Percentiles rank a stretch among this genome's conserved stretches.
Conservation (phyloP, 1,284 basidiomycete genomes). For the Sparassis latifolia region DNA sequence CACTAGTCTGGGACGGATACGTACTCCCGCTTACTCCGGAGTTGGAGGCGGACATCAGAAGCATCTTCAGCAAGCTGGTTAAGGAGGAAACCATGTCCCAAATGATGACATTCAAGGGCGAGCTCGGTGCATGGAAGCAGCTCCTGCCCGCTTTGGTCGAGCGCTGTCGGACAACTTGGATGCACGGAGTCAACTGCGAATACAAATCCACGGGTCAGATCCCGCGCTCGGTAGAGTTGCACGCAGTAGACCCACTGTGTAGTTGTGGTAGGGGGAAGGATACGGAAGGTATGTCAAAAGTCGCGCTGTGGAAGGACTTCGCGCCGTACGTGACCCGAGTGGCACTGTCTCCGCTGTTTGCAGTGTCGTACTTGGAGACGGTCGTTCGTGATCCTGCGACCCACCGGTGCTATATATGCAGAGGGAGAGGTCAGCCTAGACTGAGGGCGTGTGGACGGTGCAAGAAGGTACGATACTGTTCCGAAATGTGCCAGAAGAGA, state of each 20-base stretch:
- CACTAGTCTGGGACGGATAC: conserved; percentile 38
- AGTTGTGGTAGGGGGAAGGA: conserved; percentile 41
- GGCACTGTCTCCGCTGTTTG: conserved; percentile 43
- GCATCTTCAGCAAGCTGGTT: conserved; percentile 6
- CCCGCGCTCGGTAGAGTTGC: conserved; percentile 26
- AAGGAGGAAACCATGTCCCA: conserved; percentile 3
- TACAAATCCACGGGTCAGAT: conserved; percentile 28
- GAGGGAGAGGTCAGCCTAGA: conserved; percentile 25
- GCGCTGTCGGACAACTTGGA: conserved; percentile 43
- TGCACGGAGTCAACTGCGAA: conserved; percentile 38
- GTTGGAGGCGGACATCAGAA: conserved; percentile 11
- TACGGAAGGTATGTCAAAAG: conserved; percentile 24
- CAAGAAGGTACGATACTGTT: conserved; percentile 35
- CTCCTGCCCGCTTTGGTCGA: conserved; percentile 42
- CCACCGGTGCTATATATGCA: conserved; percentile 18
- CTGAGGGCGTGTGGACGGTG: conserved; percentile 29
- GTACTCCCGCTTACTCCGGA: conserved; percentile 30
- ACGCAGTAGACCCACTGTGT: conserved; percentile 33
- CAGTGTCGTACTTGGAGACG: conserved; percentile 36
- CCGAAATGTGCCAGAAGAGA: conserved; percentile 34
- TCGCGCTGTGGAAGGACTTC: conserved; percentile 27
- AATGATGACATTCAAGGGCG: conserved; percentile 18
- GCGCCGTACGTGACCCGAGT: conserved; percentile 37
- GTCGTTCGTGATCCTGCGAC: conserved; percentile 16
- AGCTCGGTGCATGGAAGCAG: conserved; percentile 37